phyloP scores from a whole-genome alignment of 2,329 filamentous ascomycete species.

The Huntiella moniliformis region DNA sequence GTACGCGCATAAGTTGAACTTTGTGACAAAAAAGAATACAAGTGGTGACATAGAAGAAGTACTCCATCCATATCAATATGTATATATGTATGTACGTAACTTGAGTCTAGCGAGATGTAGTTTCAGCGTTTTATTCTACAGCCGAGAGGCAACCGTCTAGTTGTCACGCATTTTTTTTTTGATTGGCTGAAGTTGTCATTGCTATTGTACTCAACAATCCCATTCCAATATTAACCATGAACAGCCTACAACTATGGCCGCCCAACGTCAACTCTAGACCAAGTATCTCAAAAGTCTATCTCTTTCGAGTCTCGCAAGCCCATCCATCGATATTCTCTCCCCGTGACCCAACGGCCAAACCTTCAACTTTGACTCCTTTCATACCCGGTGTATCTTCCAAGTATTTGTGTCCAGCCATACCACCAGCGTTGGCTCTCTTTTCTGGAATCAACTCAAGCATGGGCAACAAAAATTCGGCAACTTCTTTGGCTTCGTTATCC shows the following conservation, averaged over 20 bases:
- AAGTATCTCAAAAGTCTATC: constrained; percentile 25
- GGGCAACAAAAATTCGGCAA: constrained; percentile 67
- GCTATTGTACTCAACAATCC: not conserved
- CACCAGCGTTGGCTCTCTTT: constrained; percentile 81
- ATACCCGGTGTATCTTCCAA: constrained; percentile 75
- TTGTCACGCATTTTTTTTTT: too few species aligned
- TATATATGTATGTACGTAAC: too few species aligned
- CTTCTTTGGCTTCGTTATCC: constrained; percentile 56
- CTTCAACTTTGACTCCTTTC: constrained; percentile 56
- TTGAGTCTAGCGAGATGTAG: too few species aligned
- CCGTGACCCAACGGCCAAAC: constrained; percentile 56
- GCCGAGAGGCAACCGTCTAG: too few species aligned
- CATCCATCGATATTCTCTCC: constrained; percentile 92
- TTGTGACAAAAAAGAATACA: too few species aligned
- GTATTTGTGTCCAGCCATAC: constrained; percentile 77
- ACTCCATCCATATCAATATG: too few species aligned
- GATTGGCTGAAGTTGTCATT: not conserved
- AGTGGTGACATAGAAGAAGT: too few species aligned
- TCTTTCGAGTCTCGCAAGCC: constrained; percentile 73
- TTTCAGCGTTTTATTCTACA: too few species aligned
- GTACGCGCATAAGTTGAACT: too few species aligned
- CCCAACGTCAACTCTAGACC: too few species aligned
- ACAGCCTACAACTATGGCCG: too few species aligned
- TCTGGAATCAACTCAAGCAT: constrained; percentile 84
- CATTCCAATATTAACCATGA: too few species aligned